These are phyloP conservation scores for Calocybe gangraenosa DNA, from an alignment of 768 basidiomycete species.

Conservation along the genomic window DNA sequence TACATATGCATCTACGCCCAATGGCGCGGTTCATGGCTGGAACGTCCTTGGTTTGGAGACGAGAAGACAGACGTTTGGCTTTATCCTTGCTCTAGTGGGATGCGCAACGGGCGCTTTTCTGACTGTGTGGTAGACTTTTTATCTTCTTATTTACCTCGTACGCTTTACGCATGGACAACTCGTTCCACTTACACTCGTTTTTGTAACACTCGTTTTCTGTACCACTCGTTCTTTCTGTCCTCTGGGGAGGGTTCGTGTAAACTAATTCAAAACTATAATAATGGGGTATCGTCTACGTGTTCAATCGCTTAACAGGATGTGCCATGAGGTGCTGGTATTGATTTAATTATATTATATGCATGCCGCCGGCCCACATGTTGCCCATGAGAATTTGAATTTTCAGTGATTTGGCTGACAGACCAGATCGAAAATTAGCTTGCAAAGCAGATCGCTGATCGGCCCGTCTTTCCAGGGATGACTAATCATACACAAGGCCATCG, in stretches of 20 bases:
- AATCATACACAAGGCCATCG: neutral
- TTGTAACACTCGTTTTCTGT: neutral
- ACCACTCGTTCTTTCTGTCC: neutral
- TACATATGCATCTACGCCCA: slow-evolving; percentile 24
- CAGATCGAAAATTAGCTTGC: neutral
- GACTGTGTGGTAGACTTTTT: slow-evolving; percentile 12
- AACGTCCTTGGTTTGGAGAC: slow-evolving; percentile 10
- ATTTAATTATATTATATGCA: no score
- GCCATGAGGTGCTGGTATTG: no score
- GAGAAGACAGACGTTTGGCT: slow-evolving; percentile 3
- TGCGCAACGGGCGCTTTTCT: slow-evolving; percentile 14
- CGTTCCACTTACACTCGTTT: neutral
- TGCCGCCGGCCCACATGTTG: no score
- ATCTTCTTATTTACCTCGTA: neutral
- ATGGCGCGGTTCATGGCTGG: slow-evolving; percentile 14
- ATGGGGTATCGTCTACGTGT: no score
- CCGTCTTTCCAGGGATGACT: neutral
- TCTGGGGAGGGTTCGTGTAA: neutral
- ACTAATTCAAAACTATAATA: neutral
- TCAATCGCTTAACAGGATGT: no score
- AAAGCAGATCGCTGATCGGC: neutral
- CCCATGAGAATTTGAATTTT: no score
- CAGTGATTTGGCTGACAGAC: no score
- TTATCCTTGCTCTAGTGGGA: slow-evolving; percentile 12
- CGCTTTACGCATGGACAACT: neutral